Evolutionary conservation across 192 early-diverging fungal species (phyloP).

Genomic region (Coemansia sp.): DNA sequence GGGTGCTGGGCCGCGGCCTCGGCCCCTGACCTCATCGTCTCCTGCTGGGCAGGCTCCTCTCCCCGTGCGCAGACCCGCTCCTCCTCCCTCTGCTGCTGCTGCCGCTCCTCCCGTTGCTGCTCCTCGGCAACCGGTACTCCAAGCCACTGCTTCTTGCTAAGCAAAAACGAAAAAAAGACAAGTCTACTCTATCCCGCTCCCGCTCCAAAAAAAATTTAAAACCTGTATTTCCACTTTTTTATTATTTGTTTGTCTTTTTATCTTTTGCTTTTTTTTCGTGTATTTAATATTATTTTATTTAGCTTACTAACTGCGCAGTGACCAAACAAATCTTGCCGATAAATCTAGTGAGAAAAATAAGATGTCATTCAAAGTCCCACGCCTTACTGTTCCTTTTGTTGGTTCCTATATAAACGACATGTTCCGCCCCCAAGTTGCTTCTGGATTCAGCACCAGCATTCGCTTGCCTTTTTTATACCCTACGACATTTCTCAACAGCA

Average conservation of each 20-base stretch:
- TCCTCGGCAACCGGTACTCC: slow-evolving; percentile 7
- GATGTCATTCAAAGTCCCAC: no score
- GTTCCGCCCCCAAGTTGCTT: not conserved
- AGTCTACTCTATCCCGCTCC: not conserved
- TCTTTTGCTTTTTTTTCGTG: not conserved
- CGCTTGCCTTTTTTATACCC: not conserved
- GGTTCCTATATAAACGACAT: not conserved
- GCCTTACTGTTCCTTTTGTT: not conserved
- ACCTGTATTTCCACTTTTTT: slow-evolving; percentile 13
- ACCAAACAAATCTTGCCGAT: not conserved
- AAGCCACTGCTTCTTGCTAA: slow-evolving; percentile 18
- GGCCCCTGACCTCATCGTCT: slow-evolving; percentile 2
- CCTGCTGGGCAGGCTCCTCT: not conserved
- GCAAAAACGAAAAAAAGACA: not conserved
- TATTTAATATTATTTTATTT: not conserved
- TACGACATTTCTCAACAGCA: not conserved
- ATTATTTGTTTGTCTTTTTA: slow-evolving; percentile 6
- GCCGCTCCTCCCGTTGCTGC: not conserved
- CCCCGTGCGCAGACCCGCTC: not conserved
- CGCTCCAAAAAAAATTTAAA: not conserved
- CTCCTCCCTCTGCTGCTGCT: not conserved
- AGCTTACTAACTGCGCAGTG: not conserved
- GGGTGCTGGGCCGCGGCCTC: not conserved
- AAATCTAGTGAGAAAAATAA: not conserved
- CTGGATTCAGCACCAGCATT: not conserved